Base-by-base conservation (phyloP, 139 green algal species). In the Limnomonas spitsbergensis region DNA sequence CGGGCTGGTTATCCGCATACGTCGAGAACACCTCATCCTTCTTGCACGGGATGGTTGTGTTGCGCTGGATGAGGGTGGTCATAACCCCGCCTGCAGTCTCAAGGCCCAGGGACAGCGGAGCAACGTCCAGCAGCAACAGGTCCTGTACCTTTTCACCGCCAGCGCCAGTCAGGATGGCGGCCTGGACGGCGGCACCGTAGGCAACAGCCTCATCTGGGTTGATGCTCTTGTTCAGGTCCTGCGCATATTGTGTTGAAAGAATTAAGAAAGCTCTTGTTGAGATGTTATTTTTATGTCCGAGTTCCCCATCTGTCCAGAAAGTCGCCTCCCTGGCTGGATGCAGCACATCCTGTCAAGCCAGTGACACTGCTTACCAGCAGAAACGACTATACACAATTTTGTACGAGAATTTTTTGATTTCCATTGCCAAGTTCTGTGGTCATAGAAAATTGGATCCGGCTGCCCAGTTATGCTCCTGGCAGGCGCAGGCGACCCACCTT, bases 1-100 rank as follows among this genome's bases (percentile, higher is more conserved):
- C 95, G 0, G 96, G 94, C 93, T 99, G 96, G 91, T 99, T 99
- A 89, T 99, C 95, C 7, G 88, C 89, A 88, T 98, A 99, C 37
- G 96, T 99, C 38, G 90, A 97, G 92, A 99, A 99, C 14, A 98
- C 87, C 90, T 99, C 94, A 91, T 99, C 96, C 91, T 99, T 99
- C 93, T 99, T 99, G 73, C 94, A 97, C 69, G 96, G 96, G 69
- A 99, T 93, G 71, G 96, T 99, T 69, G 96, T 99, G 90, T 99
- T 99, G 54, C 96, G 90, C 1, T 86, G 84, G 78, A 99, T 98
- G 31, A 99, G 89, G n/a, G 85, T 84, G 0, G 96, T 99, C 80
- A 85, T 86, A n/a, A 88, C 80, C 34, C 81, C 80, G 36, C 80
- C 84, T 31, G 80, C 95, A 27, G 96, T 99, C 90, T 99, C 96